A percentile compares a stretch with the other conserved stretches of the same genome.
These are phyloP conservation scores for Hemileia vastatrix DNA, from an alignment of 1,284 basidiomycete genomes.

Conservation along the genomic window DNA sequence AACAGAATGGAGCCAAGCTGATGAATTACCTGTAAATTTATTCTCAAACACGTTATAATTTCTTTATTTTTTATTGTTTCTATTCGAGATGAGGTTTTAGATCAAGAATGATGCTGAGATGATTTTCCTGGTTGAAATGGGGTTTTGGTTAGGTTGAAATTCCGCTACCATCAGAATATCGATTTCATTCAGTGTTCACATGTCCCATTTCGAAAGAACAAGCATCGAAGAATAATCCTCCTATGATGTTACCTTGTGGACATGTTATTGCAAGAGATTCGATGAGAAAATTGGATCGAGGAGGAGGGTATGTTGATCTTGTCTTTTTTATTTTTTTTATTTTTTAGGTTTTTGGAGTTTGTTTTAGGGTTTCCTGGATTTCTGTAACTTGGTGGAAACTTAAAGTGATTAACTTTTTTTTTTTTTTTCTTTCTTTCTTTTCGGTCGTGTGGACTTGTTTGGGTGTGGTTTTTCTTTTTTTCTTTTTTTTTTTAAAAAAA, in stretches of 20 bases:
- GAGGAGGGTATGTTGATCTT: slow-evolving; percentile 60
- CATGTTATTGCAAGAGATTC: slow-evolving; percentile 88
- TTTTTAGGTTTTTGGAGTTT: not conserved
- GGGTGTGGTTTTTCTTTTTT: not conserved
- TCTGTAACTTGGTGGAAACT: too few relatives aligned
- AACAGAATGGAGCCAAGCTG: slow-evolving; percentile 76
- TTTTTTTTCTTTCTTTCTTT: too few relatives aligned
- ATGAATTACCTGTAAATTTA: slow-evolving; percentile 71
- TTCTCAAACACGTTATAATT: too few relatives aligned
- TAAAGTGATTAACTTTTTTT: too few relatives aligned
- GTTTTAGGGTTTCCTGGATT: not conserved
- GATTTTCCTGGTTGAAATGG: not conserved
- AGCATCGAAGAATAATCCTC: slow-evolving; percentile 81
- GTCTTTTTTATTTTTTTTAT: not conserved
- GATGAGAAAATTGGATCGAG: slow-evolving; percentile 71
- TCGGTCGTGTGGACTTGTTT: too few relatives aligned
- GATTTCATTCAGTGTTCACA: slow-evolving; percentile 93
- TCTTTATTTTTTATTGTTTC: too few relatives aligned
- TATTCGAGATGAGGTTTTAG: not conserved
- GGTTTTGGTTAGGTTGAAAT: slow-evolving; percentile 68
- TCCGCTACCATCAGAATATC: slow-evolving; percentile 64
- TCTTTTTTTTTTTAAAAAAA: slow-evolving; percentile 19
- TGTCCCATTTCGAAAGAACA: slow-evolving; percentile 93
- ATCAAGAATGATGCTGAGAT: too few relatives aligned
- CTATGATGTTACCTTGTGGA: slow-evolving; percentile 93